Evolutionary conservation across 1,284 basidiomycete genomes (phyloP).

Genomic region (Ustilago nuda): DNA sequence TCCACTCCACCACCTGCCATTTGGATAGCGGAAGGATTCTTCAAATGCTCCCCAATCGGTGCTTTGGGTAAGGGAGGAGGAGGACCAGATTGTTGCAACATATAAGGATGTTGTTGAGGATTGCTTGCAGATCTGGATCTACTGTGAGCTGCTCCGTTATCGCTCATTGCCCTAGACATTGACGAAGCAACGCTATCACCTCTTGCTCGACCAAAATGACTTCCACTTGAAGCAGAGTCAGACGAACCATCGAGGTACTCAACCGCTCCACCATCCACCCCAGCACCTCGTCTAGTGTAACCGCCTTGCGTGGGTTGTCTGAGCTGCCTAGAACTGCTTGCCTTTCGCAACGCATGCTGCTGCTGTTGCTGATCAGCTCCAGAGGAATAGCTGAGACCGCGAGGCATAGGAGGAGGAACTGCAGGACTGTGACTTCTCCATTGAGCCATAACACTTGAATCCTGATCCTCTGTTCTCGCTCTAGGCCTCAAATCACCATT

Average conservation of each 20-base stretch:
- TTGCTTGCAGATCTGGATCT: conserved; percentile 55
- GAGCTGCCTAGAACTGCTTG: conserved; percentile 54
- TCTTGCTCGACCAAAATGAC: conserved; percentile 20
- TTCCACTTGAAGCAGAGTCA: conserved; percentile 36
- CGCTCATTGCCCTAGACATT: conserved; percentile 50
- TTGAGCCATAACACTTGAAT: conserved; percentile 57
- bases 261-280: conserved; percentile 44
- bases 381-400: conserved; percentile 41
- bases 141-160: conserved; percentile 31
- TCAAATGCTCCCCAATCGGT: conserved; percentile 17
- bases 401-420: conserved; percentile 50
- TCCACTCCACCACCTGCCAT: conserved; percentile 11
- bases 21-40: conserved; percentile 6
- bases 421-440: conserved; percentile 62
- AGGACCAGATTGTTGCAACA: conserved; percentile 23
- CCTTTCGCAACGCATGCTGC: conserved; percentile 52
- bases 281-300: conserved; percentile 4
- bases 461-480: conserved; percentile 62
- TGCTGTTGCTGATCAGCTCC: conserved; percentile 49
- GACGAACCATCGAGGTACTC: conserved; percentile 49
- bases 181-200: conserved; percentile 36
- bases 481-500: conserved; percentile 44
- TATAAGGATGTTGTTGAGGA: conserved; percentile 47
- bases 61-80: conserved; percentile 54
- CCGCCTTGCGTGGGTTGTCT: conserved; percentile 31